These are phyloP conservation scores for Colletotrichum sp. DNA, from an alignment of 2,329 filamentous ascomycete genomes.

Conservation along the genomic window DNA sequence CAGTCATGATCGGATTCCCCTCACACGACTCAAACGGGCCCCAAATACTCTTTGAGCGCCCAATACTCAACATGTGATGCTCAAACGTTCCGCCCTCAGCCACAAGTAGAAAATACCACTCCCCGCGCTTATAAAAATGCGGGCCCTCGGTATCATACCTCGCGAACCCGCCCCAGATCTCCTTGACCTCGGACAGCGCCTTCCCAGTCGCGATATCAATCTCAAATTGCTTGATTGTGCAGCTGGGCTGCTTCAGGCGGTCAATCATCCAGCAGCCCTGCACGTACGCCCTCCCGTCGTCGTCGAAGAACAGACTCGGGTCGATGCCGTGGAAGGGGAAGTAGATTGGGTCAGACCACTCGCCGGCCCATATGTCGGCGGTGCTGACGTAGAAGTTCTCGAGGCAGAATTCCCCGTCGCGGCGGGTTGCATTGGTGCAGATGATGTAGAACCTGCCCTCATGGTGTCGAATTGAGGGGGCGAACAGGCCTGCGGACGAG, in stretches of 20 bases:
- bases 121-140: slow-evolving; percentile 40
- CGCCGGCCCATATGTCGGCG: slow-evolving; percentile 25
- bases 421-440: slow-evolving; percentile 25
- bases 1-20: slow-evolving; percentile 51
- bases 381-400: slow-evolving; percentile 28
- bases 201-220: slow-evolving; percentile 25
- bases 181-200: slow-evolving; percentile 20
- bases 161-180: slow-evolving; percentile 23
- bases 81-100: slow-evolving; percentile 42
- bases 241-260: background rate
- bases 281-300: slow-evolving; percentile 39
- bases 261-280: slow-evolving; percentile 23
- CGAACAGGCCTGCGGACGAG: slow-evolving; percentile 23
- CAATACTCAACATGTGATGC: slow-evolving; percentile 27
- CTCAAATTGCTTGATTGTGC: slow-evolving; percentile 23
- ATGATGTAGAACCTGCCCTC: slow-evolving; percentile 29
- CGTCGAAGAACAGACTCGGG: slow-evolving; percentile 51
- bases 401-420: background rate
- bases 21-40: slow-evolving; percentile 30
- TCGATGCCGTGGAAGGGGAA: slow-evolving; percentile 49
- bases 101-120: slow-evolving; percentile 45
- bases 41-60: slow-evolving; percentile 26
- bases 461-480: slow-evolving; percentile 27
- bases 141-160: slow-evolving; percentile 32
- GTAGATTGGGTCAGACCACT: slow-evolving; percentile 34